These are phyloP conservation scores for Solanum hybrid DNA, from an alignment of 305 asterid species.

Conservation along the genomic window DNA sequence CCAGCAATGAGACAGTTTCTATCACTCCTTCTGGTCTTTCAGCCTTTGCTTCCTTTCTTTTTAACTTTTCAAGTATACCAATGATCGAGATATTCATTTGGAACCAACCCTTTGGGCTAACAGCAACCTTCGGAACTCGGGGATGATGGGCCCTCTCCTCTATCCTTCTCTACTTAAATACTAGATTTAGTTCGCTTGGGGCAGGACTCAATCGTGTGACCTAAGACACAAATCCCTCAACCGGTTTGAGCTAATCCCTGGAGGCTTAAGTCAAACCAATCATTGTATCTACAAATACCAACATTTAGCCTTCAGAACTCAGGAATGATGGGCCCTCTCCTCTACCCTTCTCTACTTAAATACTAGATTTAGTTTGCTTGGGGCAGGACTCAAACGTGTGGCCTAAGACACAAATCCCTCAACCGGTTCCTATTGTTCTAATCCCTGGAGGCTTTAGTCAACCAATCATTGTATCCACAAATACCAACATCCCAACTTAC, in stretches of 20 bases:
- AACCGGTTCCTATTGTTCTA: neutral
- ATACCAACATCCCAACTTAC: neutral
- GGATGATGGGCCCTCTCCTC: neutral
- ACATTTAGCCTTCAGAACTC: neutral
- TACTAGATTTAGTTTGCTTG: neutral
- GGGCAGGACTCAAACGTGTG: neutral
- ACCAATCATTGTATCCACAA: neutral
- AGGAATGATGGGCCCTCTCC: neutral
- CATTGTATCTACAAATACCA: neutral
- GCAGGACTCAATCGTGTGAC: neutral
- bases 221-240: neutral
- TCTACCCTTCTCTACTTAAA: neutral
- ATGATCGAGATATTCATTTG: neutral
- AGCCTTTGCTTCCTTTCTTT: neutral
- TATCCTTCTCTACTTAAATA: neutral
- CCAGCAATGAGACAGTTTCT: neutral
- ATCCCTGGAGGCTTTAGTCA: neutral
- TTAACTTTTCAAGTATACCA: neutral
- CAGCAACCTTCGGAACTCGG: neutral
- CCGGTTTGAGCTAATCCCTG: neutral
- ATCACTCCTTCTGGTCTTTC: neutral
- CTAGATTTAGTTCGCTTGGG: neutral
- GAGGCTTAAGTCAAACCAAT: neutral
- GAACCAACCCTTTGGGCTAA: neutral
- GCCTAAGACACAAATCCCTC: neutral